Base-by-base conservation (phyloP, 1,284 basidiomycete species). In the Austropuccinia psidii region DNA sequence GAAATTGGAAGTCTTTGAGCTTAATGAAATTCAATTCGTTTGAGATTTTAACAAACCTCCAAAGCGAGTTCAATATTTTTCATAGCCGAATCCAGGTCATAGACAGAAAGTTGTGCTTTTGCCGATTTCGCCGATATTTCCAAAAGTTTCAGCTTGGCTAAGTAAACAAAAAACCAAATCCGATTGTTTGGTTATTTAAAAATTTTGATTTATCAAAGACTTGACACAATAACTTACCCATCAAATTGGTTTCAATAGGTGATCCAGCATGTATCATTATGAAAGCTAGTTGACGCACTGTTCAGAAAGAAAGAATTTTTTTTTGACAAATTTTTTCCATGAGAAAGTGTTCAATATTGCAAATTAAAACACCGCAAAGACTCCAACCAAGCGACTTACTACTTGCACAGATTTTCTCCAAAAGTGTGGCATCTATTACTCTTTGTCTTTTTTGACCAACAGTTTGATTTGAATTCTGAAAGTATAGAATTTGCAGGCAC, bases 11-110 rank as follows among this genome's bases (percentile, higher is more conserved):
- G 43, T 45, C n/a, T 45, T 64, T 17, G 17, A n/a, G n/a, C n/a
- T n/a, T n/a, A 19, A 64, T 64, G 11, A 35, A 7, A 17, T n/a
- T 4, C 8, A 61, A 1, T 15, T 24, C 27, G 50, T 49, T 17
- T 33, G 43, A 49, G 9, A 31, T 49, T 6, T 47, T 31, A 33
- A 45, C 72, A 21, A 3, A 66, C 72, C 72, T 73, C 72, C 21
- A 24, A 65, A 24, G 72, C 72, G 15, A 60, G 35, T 41, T 73
- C 72, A 41, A 73, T 57, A 39, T 64, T 65, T 45, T 54, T 73
- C 39, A 65, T 73, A 3, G 72, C 60, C 33, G 37, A 61, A 65
- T 66, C 39, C 6, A 73, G 29, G 58, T 73, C 52, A 33, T 54
- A 39, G 29, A 61, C 60, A 13, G 39, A 19, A 3, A 73, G 61